Evolutionary conservation across 2,329 filamentous ascomycete genomes (phyloP).

Genomic region (Colletotrichum abscissum): DNA sequence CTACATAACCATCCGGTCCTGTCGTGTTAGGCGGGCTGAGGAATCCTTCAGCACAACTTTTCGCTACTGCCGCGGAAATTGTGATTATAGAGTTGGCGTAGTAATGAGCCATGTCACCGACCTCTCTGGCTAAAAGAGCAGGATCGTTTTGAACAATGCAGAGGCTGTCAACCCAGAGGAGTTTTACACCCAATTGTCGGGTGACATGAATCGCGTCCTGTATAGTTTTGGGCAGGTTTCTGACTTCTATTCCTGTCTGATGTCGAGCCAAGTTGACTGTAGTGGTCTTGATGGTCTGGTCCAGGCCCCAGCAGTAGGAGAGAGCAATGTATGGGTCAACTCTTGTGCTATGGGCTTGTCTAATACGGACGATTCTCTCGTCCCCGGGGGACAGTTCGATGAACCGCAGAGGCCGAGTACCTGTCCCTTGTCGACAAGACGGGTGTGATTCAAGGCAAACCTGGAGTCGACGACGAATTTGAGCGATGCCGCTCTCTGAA

Average conservation of each 20-base stretch:
- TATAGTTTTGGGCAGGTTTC: background rate
- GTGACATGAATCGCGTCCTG: background rate
- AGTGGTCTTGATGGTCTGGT: background rate
- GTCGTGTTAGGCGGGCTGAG: background rate
- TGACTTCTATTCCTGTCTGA: background rate
- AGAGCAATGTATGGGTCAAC: background rate
- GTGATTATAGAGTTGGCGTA: background rate
- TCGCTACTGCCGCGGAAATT: background rate
- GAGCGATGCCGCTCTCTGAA: background rate
- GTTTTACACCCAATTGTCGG: background rate
- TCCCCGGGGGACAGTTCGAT: background rate
- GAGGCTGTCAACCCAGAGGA: background rate
- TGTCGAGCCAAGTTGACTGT: background rate
- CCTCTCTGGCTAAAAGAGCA: background rate
- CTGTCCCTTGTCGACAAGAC: background rate
- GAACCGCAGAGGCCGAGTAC: background rate
- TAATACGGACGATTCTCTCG: background rate
- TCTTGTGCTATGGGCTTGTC: background rate
- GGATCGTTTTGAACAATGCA: background rate
- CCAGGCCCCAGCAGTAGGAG: background rate
- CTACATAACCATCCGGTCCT: background rate
- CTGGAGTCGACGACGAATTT: background rate
- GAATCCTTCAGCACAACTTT: background rate
- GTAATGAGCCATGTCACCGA: background rate
- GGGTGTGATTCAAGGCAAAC: background rate